phyloP scores from a whole-genome alignment of 179 eudicot genomes.

The Silene coronaria region DNA sequence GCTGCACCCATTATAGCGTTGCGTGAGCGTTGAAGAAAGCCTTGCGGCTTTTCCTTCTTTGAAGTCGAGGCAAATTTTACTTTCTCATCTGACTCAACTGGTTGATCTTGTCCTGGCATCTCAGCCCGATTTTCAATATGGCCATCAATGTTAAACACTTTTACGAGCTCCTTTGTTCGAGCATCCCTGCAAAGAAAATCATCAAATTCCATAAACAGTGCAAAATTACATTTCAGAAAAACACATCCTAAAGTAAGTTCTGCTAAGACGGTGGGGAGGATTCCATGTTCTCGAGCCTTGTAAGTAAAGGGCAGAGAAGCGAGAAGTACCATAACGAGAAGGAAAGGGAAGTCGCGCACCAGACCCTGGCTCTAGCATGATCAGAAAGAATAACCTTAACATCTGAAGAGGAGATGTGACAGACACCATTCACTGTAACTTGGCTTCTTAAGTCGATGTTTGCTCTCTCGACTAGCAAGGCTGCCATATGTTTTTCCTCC shows the following conservation, averaged over 20 bases:
- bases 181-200: constrained; percentile 66
- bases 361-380: constrained; percentile 58
- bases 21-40: constrained; percentile 87
- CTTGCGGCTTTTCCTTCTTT: constrained; percentile 85
- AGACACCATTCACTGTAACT: constrained; percentile 85
- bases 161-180: constrained; percentile 82
- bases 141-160: constrained; percentile 79
- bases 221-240: neutral
- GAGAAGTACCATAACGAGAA: constrained; percentile 80
- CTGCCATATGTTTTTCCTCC: constrained; percentile 93
- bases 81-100: constrained; percentile 63
- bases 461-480: constrained; percentile 83
- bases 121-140: constrained; percentile 82
- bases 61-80: constrained; percentile 65
- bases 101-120: constrained; percentile 69
- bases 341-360: constrained; percentile 79
- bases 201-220: neutral
- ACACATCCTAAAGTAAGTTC: neutral
- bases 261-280: too few species aligned
- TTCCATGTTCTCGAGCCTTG: neutral
- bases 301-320: neutral
- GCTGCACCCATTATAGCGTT: constrained; percentile 98
- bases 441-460: constrained; percentile 68
- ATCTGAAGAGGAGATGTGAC: constrained; percentile 84
- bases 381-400: constrained; percentile 72